Evolutionary conservation across 352 stramenopile genomes (phyloP), one percentile per base, ranked within the genome.

Genomic region (Pythium grandisporangium): DNA sequence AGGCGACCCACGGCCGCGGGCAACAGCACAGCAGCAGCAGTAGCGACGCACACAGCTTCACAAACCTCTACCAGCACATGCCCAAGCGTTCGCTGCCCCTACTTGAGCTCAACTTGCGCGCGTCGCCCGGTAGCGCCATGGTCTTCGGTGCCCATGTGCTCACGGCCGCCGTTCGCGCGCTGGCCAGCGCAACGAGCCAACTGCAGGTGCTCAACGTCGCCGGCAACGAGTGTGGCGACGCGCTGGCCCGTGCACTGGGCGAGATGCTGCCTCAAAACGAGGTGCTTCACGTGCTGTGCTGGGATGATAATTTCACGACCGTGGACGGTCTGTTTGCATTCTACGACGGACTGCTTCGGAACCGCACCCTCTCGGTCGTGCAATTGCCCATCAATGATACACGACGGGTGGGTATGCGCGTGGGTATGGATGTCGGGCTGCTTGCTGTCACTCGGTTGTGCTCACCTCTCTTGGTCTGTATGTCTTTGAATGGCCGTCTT

Each of bases 361-460:
- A 91, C 37, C 56, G 53, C 11, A 82, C 70, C 16, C 44, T 91
- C 17, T 57, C 63, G 7, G 73, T 87, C 53, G 70, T 91, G 33
- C 70, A 84, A 32, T 75, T 91, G 51, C 74, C 78, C 10, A 84
- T 91, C 42, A 61, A 82, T 46, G 78, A 91, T 49, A 88, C 73
- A 24, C 63, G 75, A 30, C 55, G 70, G 37, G 72, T 86, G 46
- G 22, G 66, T 63, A 20, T 0, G 10, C 17, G 0, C 23, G n/a
- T n/a, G n/a, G n/a, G n/a, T n/a, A n/a, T n/a, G n/a, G n/a, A n/a
- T n/a, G n/a, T n/a, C n/a, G n/a, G n/a, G n/a, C n/a, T n/a, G n/a
- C n/a, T n/a, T n/a, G n/a, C n/a, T n/a, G n/a, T n/a, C n/a, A n/a
- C n/a, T n/a, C n/a, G n/a, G n/a, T n/a, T n/a, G n/a, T n/a, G n/a